Base-by-base conservation (phyloP, 768 basidiomycete genomes). In the Zangia roseola region DNA sequence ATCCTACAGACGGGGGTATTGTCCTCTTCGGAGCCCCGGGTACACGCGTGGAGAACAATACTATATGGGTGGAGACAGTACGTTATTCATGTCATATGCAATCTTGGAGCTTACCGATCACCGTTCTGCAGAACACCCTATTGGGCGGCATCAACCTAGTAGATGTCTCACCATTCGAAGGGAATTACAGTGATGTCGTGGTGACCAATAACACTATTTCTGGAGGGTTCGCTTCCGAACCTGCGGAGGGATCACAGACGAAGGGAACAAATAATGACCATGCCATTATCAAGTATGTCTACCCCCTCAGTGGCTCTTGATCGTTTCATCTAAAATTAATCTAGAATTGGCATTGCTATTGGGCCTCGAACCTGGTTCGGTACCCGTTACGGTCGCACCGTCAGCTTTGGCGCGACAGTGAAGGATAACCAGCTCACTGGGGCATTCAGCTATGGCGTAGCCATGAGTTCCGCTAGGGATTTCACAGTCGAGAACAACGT, bases 61-160 rank as follows among this genome's bases (percentile, higher is more conserved):
- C 84, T 0, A 84, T 91, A 45, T 87, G 79, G 80, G 76, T 87
- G 9, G 69, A 78, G 21, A 84, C 76, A 48, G 86, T 87, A 56
- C 43, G 82, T 68, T 30, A 14, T 35, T 20, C 30, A 33, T 31
- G 43, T 26, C 39, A 23, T 41, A 17, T 45, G 43, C 26, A 20
- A 20, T 6, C 7, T n/a, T 1, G 6, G 24, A 45, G 20, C 40
- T 16, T 38, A 50, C 36, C 33, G 28, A 7, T 9, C 20, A 16
- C 21, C 24, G 54, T 53, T 41, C 21, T 20, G 36, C 50, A 88
- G 86, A 72, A 80, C 59, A 88, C 85, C 0, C 68, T 86, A 3
- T 74, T 88, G 6, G 88, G 87, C 33, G 87, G 87, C 8, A 87
- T 90, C 59, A 89, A 89, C 56, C 66, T 91, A 75, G 88, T 90